Conservation (phyloP, 2,329 filamentous ascomycete species). For the Pyrenochaeta sp. region DNA sequence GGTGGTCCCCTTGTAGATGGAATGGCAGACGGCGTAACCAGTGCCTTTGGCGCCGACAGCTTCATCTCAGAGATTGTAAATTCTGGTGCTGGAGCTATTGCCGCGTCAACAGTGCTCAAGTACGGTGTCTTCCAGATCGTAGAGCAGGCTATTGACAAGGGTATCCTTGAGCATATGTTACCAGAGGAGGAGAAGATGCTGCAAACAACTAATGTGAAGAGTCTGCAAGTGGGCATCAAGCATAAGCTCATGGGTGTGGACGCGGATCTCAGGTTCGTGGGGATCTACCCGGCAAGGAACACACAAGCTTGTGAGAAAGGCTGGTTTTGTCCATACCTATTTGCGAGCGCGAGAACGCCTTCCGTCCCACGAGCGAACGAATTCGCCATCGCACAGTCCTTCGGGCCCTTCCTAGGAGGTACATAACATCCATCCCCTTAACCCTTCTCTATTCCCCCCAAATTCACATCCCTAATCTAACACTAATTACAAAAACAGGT, state of each 20-base stretch:
- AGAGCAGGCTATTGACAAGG: slow-evolving; percentile 52
- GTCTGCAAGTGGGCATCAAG: slow-evolving; percentile 48
- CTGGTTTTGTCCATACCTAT: slow-evolving; percentile 51
- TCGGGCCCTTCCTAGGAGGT: slow-evolving; percentile 49
- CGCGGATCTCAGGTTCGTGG: slow-evolving; percentile 45
- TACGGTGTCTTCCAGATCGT: slow-evolving; percentile 51
- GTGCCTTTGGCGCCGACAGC: slow-evolving; percentile 44
- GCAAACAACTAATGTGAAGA: slow-evolving; percentile 46
- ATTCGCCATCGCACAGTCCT: slow-evolving; percentile 49
- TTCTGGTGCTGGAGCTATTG: slow-evolving; percentile 40
- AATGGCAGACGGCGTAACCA: slow-evolving; percentile 35
- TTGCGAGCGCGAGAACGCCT: slow-evolving; percentile 45
- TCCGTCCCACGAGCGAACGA: slow-evolving; percentile 43
- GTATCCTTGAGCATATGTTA: slow-evolving; percentile 48
- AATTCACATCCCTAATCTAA: too few relatives aligned
- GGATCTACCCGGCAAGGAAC: slow-evolving; percentile 34
- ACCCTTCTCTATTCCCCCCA: neutral
- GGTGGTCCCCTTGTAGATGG: slow-evolving; percentile 47
- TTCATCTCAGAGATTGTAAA: slow-evolving; percentile 47
- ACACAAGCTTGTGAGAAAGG: slow-evolving; percentile 45
- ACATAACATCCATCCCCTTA: slow-evolving; percentile 5
- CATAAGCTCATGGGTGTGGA: slow-evolving; percentile 54
- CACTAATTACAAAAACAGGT: slow-evolving; percentile 13
- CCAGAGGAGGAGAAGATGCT: slow-evolving; percentile 53
- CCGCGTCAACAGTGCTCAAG: slow-evolving; percentile 38